Evolutionary conservation across 176 grass and related monocot genomes (phyloP).

Genomic region (Cymbopogon citratus): DNA sequence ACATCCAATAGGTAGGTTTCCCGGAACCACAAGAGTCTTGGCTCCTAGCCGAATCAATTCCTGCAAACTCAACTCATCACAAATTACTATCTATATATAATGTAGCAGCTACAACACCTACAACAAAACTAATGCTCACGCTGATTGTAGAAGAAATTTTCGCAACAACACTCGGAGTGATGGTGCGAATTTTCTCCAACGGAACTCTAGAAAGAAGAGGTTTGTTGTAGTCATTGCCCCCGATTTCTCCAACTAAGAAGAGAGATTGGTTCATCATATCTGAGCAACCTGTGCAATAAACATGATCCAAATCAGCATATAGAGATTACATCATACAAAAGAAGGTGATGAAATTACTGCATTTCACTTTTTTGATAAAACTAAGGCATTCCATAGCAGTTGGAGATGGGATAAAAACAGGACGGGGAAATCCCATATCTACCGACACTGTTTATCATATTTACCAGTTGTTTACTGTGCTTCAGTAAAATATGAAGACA

Average conservation of each 20-base stretch:
- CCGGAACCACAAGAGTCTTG: constrained; percentile 67
- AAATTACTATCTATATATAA: constrained; percentile 3
- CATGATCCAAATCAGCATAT: neutral
- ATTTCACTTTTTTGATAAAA: neutral
- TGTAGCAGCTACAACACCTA: neutral
- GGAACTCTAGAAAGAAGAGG: constrained; percentile 30
- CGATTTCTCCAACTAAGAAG: constrained; percentile 88
- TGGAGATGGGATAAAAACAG: neutral
- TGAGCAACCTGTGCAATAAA: constrained; percentile 30
- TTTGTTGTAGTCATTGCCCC: constrained; percentile 91
- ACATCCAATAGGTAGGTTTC: constrained; percentile 87
- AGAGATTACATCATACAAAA: constrained; percentile 13
- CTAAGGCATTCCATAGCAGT: neutral
- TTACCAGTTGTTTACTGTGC: neutral
- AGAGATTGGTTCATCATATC: constrained; percentile 48
- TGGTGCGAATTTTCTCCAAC: constrained; percentile 50
- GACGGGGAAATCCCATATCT: neutral
- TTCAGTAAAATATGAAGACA: neutral
- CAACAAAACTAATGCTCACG: constrained; percentile 26
- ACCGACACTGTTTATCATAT: neutral
- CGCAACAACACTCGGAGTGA: constrained; percentile 52
- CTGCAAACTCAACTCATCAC: constrained; percentile 26
- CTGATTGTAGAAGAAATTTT: constrained; percentile 61
- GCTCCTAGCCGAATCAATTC: constrained; percentile 70
- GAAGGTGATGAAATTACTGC: neutral